Percentiles rank a stretch among this genome's conserved stretches.
phyloP scores from a whole-genome alignment of 257 asterid species.

The Voacanga thouarsii region DNA sequence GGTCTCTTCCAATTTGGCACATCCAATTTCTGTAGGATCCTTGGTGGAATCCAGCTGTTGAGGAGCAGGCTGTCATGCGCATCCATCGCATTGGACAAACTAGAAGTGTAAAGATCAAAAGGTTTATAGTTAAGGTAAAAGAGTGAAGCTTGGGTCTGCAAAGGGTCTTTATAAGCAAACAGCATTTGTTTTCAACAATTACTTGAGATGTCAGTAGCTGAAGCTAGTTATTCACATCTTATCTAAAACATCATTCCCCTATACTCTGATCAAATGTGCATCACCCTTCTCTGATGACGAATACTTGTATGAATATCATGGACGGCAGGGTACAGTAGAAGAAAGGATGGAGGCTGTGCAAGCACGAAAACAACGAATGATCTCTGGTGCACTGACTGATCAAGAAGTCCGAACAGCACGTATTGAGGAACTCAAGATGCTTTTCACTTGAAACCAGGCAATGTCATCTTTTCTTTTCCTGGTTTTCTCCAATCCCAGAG shows the following conservation, averaged over 20 bases:
- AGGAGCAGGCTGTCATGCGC: constrained; percentile 99
- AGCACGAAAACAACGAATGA: constrained; percentile 89
- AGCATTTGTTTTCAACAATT: not conserved
- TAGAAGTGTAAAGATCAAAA: constrained; percentile 61
- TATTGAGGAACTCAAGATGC: constrained; percentile 89
- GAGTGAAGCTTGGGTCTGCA: not conserved
- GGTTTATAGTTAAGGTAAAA: constrained; percentile 81
- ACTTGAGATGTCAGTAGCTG: not conserved
- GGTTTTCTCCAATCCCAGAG: not conserved
- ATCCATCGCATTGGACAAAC: constrained; percentile 98
- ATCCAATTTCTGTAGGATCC: constrained; percentile 64
- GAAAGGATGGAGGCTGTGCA: constrained; percentile 98
- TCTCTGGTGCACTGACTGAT: constrained; percentile 91
- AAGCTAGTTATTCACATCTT: not conserved
- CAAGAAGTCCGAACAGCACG: constrained; percentile 96
- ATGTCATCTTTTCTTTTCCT: not conserved
- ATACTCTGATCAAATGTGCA: not conserved
- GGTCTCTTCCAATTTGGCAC: not conserved
- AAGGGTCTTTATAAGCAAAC: not conserved
- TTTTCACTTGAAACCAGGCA: constrained; percentile 55
- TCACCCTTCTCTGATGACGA: not conserved
- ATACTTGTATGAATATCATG: constrained; percentile 6
- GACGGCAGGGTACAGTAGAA: constrained; percentile 80
- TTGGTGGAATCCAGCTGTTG: constrained; percentile 99
- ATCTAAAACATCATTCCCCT: not conserved